Evolutionary conservation across 2,329 filamentous ascomycete species (phyloP).

Genomic region (Penicillium janthinellum): DNA sequence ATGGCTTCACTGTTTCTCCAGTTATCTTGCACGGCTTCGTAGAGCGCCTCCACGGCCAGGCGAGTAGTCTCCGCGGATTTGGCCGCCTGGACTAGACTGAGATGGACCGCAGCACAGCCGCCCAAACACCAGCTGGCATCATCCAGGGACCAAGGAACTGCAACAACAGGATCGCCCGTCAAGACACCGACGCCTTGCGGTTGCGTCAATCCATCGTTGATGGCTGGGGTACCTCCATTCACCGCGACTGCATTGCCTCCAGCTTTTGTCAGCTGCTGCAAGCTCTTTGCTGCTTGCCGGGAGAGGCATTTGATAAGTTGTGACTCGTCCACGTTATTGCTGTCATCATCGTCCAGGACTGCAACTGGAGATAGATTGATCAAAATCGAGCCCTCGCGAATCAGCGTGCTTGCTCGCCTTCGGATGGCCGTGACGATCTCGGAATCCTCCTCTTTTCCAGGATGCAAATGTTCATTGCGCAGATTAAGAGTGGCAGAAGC

Average conservation of each 20-base stretch:
- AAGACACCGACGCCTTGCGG: slow-evolving; percentile 79
- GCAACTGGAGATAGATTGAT: slow-evolving; percentile 81
- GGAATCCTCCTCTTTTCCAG: slow-evolving; percentile 85
- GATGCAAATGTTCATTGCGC: slow-evolving; percentile 86
- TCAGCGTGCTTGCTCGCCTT: slow-evolving; percentile 76
- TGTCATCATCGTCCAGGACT: slow-evolving; percentile 78
- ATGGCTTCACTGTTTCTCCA: slow-evolving; percentile 99
- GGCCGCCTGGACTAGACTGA: slow-evolving; percentile 82
- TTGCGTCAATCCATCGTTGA: slow-evolving; percentile 85
- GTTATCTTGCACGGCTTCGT: slow-evolving; percentile 82
- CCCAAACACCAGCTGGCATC: slow-evolving; percentile 90
- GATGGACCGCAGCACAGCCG: slow-evolving; percentile 81
- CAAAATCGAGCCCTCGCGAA: slow-evolving; percentile 79
- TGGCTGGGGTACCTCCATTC: slow-evolving; percentile 82
- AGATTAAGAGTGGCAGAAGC: slow-evolving; percentile 89
- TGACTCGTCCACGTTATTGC: slow-evolving; percentile 69
- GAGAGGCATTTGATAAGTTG: slow-evolving; percentile 77
- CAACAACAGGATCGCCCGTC: slow-evolving; percentile 78
- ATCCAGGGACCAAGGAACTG: slow-evolving; percentile 80
- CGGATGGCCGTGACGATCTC: slow-evolving; percentile 89
- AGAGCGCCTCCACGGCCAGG: slow-evolving; percentile 78
- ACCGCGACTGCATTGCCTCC: slow-evolving; percentile 79
- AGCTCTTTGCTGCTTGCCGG: slow-evolving; percentile 66
- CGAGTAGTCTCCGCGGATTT: slow-evolving; percentile 69
- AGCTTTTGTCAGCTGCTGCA: slow-evolving; percentile 70